Percentiles rank a stretch among this genome's conserved stretches.
Evolutionary conservation across 306 rosid genomes (phyloP).

Genomic region (Sesbania bispinosa): DNA sequence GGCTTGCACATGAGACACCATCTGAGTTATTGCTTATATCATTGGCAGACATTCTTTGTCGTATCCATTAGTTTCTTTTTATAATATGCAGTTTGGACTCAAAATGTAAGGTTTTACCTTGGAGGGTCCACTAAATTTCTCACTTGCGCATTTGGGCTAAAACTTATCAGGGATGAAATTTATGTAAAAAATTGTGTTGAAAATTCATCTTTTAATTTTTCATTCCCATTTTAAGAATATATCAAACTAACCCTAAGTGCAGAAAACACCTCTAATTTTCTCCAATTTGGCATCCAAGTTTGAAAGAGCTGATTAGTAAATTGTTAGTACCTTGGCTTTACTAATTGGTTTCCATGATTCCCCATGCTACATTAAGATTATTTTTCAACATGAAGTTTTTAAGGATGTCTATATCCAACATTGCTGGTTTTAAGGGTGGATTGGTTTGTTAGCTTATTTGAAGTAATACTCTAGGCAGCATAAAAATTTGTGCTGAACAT

Average conservation of each 20-base stretch:
- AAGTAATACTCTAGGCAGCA: not conserved
- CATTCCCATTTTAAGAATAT: not conserved
- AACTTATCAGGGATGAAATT: not conserved
- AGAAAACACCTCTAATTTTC: not conserved
- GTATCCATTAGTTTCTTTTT: conserved; percentile 5
- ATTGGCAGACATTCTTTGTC: not conserved
- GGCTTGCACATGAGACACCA: conserved; percentile 2
- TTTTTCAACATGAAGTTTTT: not conserved
- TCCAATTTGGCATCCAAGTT: conserved; percentile 9
- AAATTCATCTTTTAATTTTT: not conserved
- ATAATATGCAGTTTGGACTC: no score
- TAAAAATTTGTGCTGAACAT: not conserved
- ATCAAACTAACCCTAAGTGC: not conserved
- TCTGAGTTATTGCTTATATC: not conserved
- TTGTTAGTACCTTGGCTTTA: not conserved
- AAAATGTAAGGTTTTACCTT: no score
- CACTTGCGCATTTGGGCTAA: conserved; percentile 2
- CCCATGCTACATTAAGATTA: not conserved
- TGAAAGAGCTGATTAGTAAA: not conserved
- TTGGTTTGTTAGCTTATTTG: not conserved
- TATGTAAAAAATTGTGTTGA: not conserved
- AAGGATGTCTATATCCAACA: no score
- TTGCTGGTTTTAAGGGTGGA: not conserved
- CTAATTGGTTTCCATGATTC: conserved; percentile 2
- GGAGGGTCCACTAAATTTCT: not conserved